Base-by-base conservation (phyloP, 2,329 filamentous ascomycete species). In the Alternaria dauci region DNA sequence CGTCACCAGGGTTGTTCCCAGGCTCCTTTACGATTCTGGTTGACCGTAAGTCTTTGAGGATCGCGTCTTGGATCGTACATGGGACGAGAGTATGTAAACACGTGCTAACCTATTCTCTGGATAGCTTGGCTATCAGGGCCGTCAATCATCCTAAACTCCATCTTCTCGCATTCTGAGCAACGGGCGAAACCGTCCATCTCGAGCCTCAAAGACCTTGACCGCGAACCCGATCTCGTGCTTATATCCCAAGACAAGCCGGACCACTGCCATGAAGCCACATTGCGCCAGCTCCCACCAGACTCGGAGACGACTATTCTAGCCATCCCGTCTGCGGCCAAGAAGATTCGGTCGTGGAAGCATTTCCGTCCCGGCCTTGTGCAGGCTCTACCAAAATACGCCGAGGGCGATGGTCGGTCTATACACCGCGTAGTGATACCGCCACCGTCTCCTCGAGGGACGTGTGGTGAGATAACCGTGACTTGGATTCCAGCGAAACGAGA, bases 381-480 rank as follows among this genome's bases (percentile, higher is more conserved):
- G 41, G 69, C 79, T 16, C 68, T 86, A 18, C 72, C 76, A 18
- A 79, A 78, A 48, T 86, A 81, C 63, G 76, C 77, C 38, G 67
- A 77, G 26, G 76, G 77, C 38, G 77, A 79, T 36, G 72, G 70
- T 2, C 69, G 73, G 34, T 80, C 80, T 7, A 70, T 86, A 43
- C 73, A 81, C 64, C 76, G 81, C 42, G 79, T 91, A 8, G 78
- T 83, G 1, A 80, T 92, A 4, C 85, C 86, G 2, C 76, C 88
- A 0, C 75, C 84, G 25, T 79, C 82, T 2, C 76, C 83, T 0
- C 81, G 82, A 25, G 88, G 86, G 5, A 78, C 82, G 14, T 80
- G 83, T 8, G 90, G 90, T 18, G 89, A 92, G 78, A 83, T 92
- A n/a, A 91, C 89, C 0, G 82, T 93, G n/a, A 82, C 89, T 1